Base-by-base conservation (phyloP, 2,329 filamentous ascomycete genomes). In the Colletotrichum tanaceti region DNA sequence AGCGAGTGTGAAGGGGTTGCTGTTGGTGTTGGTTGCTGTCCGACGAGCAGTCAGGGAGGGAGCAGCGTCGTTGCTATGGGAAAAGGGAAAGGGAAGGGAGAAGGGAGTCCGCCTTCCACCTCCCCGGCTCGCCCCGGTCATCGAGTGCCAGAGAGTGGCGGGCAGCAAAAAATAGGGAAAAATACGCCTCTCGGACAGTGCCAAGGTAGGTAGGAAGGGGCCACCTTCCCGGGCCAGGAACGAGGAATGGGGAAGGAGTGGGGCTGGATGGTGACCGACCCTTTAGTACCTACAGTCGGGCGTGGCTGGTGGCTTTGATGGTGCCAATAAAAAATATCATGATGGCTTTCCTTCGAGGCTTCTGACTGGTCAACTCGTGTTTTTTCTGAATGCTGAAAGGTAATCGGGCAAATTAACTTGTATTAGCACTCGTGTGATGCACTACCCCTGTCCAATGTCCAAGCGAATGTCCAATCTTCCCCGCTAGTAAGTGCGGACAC, bases 21-120 rank as follows among this genome's bases (percentile, higher is more conserved):
- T 35, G 32, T 35, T 35, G 32, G 7, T 35, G 24, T 24, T 55
- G 65, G 65, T 70, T 70, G 67, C 67, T 68, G 67, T 57, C 64
- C 67, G 58, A 70, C 67, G 58, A 68, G 41, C 44, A 68, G 58
- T 35, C 44, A 68, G 58, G 22, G 22, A 65, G 54, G 61, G 57
- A 67, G 38, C 44, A 64, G 62, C 64, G 73, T 75, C 64, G 73
- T 75, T 75, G 73, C 73, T 44, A 68, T 72, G 73, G 73, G 71
- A 74, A 75, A 75, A 24, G 24, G 24, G 24, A 24, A 24, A 24
- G 74, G 58, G 64, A 47, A 72, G 68, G 62, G 63, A 70, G 60
- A 35, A 35, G 32, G 32, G 58, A 60, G 43, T 38, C 55, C 58
- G 63, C 64, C 55, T n/a, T 41, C 5, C 18, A 38, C 41, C 24